A percentile compares a stretch with the other conserved stretches of the same genome.
phyloP scores from a whole-genome alignment of 1,284 basidiomycete genomes.

The Trichosporon sp. region DNA sequence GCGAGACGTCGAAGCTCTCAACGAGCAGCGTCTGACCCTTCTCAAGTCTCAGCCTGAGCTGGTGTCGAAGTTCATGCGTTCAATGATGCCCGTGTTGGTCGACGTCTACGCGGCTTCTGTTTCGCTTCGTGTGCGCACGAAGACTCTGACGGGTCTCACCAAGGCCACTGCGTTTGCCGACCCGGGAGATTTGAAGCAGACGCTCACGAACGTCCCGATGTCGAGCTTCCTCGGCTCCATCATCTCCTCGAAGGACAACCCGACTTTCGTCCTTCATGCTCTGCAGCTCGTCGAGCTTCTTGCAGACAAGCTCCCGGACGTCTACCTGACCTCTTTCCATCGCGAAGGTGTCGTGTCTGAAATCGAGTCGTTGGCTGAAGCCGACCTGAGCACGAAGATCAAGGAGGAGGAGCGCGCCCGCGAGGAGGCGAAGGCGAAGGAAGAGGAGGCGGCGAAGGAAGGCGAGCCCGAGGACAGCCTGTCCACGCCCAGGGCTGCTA shows the following conservation, averaged over 20 bases:
- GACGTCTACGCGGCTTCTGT: conserved; percentile 96
- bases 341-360: conserved; percentile 94
- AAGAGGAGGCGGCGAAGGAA: conserved; percentile 30
- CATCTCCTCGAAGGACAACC: conserved; percentile 84
- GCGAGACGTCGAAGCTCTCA: conserved; percentile 51
- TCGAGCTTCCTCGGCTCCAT: conserved; percentile 90
- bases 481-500: conserved; percentile 17
- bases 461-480: conserved; percentile 12
- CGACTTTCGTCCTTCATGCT: conserved; percentile 77
- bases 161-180: conserved; percentile 88
- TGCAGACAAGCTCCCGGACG: conserved; percentile 73
- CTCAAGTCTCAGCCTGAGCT: conserved; percentile 72
- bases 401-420: conserved; percentile 32
- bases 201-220: conserved; percentile 79
- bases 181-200: conserved; percentile 69
- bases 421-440: conserved; percentile 23
- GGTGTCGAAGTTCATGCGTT: conserved; percentile 78
- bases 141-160: conserved; percentile 79
- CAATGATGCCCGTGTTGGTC: conserved; percentile 86
- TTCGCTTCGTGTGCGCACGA: conserved; percentile 76
- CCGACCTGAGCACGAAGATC: conserved; percentile 60
- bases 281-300: conserved; percentile 89
- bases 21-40: conserved; percentile 59
- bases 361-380: conserved; percentile 72
- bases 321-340: conserved; percentile 83